Conservation (phyloP, 164 flowering plant genomes). For the Magnolia changhungtana region DNA sequence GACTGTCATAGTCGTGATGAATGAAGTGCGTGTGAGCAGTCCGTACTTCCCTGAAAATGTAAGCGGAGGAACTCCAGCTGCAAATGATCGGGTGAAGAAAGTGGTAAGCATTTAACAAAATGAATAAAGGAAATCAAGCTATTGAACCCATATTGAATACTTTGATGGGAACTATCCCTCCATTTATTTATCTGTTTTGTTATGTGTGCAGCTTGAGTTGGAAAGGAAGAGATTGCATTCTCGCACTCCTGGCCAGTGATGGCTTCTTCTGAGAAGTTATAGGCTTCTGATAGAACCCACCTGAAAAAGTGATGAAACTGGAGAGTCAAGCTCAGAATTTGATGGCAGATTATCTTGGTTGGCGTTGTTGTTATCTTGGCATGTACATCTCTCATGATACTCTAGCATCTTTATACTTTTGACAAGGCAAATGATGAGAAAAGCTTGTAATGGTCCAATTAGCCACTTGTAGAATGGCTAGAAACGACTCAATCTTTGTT, state of each 20-base stretch:
- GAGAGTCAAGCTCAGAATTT: no score
- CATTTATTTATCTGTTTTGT: neutral
- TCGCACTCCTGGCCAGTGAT: conserved; percentile 43
- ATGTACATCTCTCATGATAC: no score
- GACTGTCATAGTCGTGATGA: conserved; percentile 81
- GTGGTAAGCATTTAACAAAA: conserved; percentile 49
- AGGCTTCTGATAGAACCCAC: neutral
- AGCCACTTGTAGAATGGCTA: no score
- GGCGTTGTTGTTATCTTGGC: no score
- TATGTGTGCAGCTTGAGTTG: conserved; percentile 50
- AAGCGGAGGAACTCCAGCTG: conserved; percentile 85
- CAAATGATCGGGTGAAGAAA: conserved; percentile 91
- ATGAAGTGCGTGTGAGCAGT: conserved; percentile 86
- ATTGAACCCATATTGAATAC: neutral
- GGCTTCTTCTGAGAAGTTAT: neutral
- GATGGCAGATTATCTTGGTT: no score
- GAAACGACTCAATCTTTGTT: no score
- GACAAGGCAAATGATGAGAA: no score
- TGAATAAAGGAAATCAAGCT: neutral
- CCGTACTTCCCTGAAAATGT: conserved; percentile 89
- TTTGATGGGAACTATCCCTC: neutral
- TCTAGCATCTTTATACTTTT: no score
- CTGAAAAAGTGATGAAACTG: neutral
- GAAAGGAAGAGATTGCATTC: conserved; percentile 75
- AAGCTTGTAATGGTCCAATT: no score